These are phyloP conservation scores for Furcasterigmium furcatum DNA, from an alignment of 2,329 filamentous ascomycete species.

Conservation along the genomic window DNA sequence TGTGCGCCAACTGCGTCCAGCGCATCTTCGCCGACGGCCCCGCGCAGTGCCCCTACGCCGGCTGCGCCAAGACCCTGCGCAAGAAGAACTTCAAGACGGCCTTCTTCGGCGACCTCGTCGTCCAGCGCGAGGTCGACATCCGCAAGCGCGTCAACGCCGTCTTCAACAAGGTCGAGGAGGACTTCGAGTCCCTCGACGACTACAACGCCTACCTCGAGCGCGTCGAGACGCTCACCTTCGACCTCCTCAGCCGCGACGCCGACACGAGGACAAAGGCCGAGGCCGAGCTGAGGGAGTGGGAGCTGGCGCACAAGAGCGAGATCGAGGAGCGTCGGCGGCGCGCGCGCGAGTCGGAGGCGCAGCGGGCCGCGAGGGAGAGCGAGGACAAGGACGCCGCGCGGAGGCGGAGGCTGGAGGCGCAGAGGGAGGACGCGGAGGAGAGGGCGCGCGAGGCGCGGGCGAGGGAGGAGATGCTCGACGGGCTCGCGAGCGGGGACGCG, in stretches of 20 bases:
- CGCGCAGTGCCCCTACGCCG: slow-evolving; percentile 86
- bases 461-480: slow-evolving; percentile 66
- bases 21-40: slow-evolving; percentile 91
- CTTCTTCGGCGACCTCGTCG: slow-evolving; percentile 82
- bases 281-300: slow-evolving; percentile 54
- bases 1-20: slow-evolving; percentile 95
- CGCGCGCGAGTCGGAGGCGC: slow-evolving; percentile 59
- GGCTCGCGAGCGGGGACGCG: slow-evolving; percentile 58
- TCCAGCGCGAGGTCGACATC: slow-evolving; percentile 94
- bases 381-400: slow-evolving; percentile 66
- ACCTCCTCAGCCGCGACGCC: slow-evolving; percentile 72
- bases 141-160: slow-evolving; percentile 73
- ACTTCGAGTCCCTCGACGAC: slow-evolving; percentile 79
- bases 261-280: slow-evolving; percentile 52
- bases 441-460: slow-evolving; percentile 59
- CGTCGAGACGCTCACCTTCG: slow-evolving; percentile 86
- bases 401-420: no score
- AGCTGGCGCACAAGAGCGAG: slow-evolving; percentile 66
- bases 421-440: slow-evolving; percentile 71
- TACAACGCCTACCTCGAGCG: slow-evolving; percentile 96
- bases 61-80: slow-evolving; percentile 82
- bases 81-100: slow-evolving; percentile 81
- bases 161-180: slow-evolving; percentile 86
- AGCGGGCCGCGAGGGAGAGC: slow-evolving; percentile 62
- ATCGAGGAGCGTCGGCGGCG: slow-evolving; percentile 60